These are phyloP conservation scores for Piper betle DNA, from an alignment of 164 flowering plant species.

Conservation along the genomic window DNA sequence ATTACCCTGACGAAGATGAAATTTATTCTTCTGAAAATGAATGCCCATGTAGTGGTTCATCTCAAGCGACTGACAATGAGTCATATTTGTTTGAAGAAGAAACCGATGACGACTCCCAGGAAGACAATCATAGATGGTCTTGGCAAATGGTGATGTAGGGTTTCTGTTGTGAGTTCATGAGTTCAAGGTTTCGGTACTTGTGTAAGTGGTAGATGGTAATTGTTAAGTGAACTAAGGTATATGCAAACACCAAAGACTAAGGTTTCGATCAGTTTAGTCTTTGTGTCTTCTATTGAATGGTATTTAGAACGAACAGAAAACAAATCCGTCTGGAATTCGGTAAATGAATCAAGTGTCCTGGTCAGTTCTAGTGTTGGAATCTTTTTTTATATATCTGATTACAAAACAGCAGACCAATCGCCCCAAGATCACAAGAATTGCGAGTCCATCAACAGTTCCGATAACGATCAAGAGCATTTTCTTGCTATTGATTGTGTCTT, in stretches of 20 bases:
- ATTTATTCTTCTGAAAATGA: neutral
- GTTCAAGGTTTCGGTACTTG: too few species aligned
- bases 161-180: neutral
- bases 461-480: constrained; percentile 46
- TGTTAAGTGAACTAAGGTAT: too few species aligned
- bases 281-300: too few species aligned
- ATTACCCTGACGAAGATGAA: constrained; percentile 1
- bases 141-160: neutral
- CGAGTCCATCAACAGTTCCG: constrained; percentile 46
- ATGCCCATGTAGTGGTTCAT: neutral
- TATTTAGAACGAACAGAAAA: too few species aligned
- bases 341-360: too few species aligned
- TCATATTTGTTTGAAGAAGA: neutral
- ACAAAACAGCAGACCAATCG: constrained; percentile 43
- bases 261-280: too few species aligned
- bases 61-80: neutral
- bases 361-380: constrained; percentile 1
- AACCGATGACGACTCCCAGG: neutral
- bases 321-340: too few species aligned
- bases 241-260: too few species aligned
- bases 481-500: constrained; percentile 17
- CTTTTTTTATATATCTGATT: constrained; percentile 30
- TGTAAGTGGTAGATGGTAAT: too few species aligned
- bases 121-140: neutral
- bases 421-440: constrained; percentile 42